Evolutionary conservation across 306 rosid genomes (phyloP).

Genomic region (Quercus alba): DNA sequence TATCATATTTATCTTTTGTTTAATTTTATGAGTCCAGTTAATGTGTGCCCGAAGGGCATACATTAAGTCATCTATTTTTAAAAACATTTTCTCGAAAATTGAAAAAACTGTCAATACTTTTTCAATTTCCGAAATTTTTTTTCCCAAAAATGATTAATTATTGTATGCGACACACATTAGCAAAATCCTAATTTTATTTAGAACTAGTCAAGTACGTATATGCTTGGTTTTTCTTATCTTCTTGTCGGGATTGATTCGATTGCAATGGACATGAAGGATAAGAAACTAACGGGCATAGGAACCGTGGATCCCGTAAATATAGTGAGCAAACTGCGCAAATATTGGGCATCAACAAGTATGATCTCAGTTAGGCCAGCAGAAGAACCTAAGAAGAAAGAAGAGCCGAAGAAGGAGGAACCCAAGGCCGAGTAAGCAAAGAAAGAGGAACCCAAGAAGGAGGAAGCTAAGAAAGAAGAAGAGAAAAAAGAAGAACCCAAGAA

Average conservation of each 20-base stretch:
- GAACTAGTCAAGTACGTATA: too few relatives aligned
- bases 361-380: conserved; percentile 75
- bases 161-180: too few relatives aligned
- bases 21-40: too few relatives aligned
- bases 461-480: conserved; percentile 40
- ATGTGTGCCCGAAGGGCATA: too few relatives aligned
- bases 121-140: too few relatives aligned
- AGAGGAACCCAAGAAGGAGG: conserved; percentile 49
- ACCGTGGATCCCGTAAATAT: conserved; percentile 74
- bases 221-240: background rate
- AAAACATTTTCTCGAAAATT: too few relatives aligned
- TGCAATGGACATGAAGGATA: conserved; percentile 84
- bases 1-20: too few relatives aligned
- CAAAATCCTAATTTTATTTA: too few relatives aligned
- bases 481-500: conserved; percentile 50
- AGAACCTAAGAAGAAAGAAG: conserved; percentile 88
- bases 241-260: conserved; percentile 78
- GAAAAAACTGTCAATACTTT: too few relatives aligned
- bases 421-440: conserved; percentile 52
- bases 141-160: too few relatives aligned
- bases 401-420: conserved; percentile 60
- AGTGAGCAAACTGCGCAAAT: conserved; percentile 79
- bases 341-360: conserved; percentile 51
- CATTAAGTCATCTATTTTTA: too few relatives aligned
- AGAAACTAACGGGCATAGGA: conserved; percentile 82